Conservation (phyloP, 352 stramenopile genomes). For the Globisporangium carolinianum region DNA sequence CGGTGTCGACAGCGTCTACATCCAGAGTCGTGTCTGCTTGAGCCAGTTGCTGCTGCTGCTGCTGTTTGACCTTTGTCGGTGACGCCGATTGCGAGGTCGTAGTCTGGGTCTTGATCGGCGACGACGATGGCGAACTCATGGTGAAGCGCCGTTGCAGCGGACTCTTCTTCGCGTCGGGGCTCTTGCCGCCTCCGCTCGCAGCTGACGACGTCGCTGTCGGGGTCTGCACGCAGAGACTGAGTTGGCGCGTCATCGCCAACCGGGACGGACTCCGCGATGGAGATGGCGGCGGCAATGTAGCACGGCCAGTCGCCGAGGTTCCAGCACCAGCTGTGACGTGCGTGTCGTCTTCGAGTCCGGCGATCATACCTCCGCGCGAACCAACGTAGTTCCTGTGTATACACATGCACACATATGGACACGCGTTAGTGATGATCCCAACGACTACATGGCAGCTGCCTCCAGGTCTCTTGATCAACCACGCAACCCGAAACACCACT, state of each 20-base stretch:
- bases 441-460: too few species aligned
- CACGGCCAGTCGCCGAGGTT: background rate
- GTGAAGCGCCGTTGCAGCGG: slow-evolving; percentile 35
- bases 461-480: too few species aligned
- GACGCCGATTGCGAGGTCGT: slow-evolving; percentile 1
- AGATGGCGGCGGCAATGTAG: slow-evolving; percentile 5
- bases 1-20: too few species aligned
- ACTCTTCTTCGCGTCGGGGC: slow-evolving; percentile 14
- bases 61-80: slow-evolving; percentile 4
- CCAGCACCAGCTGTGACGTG: background rate
- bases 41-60: background rate
- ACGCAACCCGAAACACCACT: background rate
- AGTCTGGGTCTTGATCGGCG: background rate
- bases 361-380: slow-evolving; percentile 14
- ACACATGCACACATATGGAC: background rate
- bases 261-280: slow-evolving; percentile 8
- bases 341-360: background rate
- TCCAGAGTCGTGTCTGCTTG: too few species aligned
- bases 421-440: too few species aligned
- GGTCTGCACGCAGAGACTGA: slow-evolving; percentile 41
- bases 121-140: slow-evolving; percentile 14
- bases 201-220: background rate
- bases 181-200: slow-evolving; percentile 1
- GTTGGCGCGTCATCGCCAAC: slow-evolving; percentile 18
- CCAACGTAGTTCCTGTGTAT: slow-evolving; percentile 48